Percentiles rank a stretch among this genome's conserved stretches.
Conservation (phyloP, 2,329 filamentous ascomycete genomes). For the Lachnellula arida region DNA sequence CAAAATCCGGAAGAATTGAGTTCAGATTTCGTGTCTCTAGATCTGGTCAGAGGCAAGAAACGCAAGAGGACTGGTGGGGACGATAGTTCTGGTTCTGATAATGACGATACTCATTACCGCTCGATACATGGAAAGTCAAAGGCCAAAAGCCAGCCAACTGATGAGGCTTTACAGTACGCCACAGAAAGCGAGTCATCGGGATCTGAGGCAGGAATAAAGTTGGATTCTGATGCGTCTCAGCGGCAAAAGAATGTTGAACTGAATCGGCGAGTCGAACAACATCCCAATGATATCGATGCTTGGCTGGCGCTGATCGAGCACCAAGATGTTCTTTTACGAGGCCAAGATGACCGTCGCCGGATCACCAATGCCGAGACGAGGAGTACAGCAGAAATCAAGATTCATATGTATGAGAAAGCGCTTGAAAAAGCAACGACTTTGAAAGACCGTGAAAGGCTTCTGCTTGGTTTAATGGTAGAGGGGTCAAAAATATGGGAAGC, state of each 20-base stretch:
- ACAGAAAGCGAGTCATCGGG: slow-evolving; percentile 39
- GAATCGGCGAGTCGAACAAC: slow-evolving; percentile 56
- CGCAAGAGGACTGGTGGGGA: slow-evolving; percentile 26
- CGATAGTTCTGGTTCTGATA: slow-evolving; percentile 39
- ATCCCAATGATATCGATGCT: slow-evolving; percentile 61
- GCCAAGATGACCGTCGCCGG: slow-evolving; percentile 42
- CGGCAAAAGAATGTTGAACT: slow-evolving; percentile 57
- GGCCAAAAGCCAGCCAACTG: slow-evolving; percentile 27
- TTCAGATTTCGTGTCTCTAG: slow-evolving; percentile 47
- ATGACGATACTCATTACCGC: slow-evolving; percentile 54
- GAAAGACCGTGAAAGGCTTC: slow-evolving; percentile 51
- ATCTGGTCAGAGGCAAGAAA: slow-evolving; percentile 31
- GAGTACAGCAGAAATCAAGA: slow-evolving; percentile 72
- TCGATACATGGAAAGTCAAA: slow-evolving; percentile 63
- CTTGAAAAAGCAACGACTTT: slow-evolving; percentile 49
- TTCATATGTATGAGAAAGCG: slow-evolving; percentile 76
- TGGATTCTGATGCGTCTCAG: slow-evolving; percentile 38
- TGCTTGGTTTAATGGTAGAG: slow-evolving; percentile 68
- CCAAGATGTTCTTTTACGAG: slow-evolving; percentile 63
- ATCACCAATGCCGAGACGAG: slow-evolving; percentile 57
- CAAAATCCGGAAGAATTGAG: slow-evolving; percentile 17
- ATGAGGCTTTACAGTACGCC: slow-evolving; percentile 39
- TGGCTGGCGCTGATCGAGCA: slow-evolving; percentile 79
- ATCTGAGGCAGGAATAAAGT: slow-evolving; percentile 33
- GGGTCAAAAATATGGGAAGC: slow-evolving; percentile 69